Percentiles rank a stretch among this genome's conserved stretches.
Evolutionary conservation across 345 rosid species (phyloP).

Genomic region (Psidium guajava): DNA sequence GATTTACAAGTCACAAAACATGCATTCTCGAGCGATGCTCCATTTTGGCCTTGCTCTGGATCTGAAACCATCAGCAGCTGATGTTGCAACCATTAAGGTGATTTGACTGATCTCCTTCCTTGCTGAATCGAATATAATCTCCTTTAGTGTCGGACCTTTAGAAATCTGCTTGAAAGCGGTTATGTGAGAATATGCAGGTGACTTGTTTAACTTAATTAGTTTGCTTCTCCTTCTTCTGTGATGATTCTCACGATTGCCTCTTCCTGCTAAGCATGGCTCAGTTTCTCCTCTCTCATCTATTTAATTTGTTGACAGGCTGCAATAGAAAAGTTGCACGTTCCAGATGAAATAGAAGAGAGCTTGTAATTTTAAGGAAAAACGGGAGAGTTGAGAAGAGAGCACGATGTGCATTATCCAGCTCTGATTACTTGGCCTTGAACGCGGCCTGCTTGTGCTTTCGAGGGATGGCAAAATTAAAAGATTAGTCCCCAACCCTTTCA

Average conservation of each 20-base stretch:
- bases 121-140: not conserved
- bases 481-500: not conserved
- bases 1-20: conserved; percentile 59
- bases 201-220: not conserved
- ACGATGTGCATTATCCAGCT: not conserved
- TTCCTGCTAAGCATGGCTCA: not conserved
- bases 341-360: conserved; percentile 6
- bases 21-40: conserved; percentile 86
- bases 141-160: not conserved
- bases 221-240: not conserved
- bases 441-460: not conserved
- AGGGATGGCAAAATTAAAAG: not conserved
- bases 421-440: not conserved
- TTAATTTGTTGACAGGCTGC: conserved; percentile 47
- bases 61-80: conserved; percentile 88
- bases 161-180: not conserved
- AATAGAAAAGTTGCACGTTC: conserved; percentile 90
- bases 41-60: conserved; percentile 93
- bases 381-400: not conserved
- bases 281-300: not conserved
- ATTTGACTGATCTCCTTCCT: not conserved
- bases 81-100: conserved; percentile 90
- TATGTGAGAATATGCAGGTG: not conserved
- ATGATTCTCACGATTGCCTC: not conserved
- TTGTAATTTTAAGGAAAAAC: not conserved